Evolutionary conservation across 2,329 filamentous ascomycete genomes (phyloP).

Genomic region (Hypoxylon sp.): DNA sequence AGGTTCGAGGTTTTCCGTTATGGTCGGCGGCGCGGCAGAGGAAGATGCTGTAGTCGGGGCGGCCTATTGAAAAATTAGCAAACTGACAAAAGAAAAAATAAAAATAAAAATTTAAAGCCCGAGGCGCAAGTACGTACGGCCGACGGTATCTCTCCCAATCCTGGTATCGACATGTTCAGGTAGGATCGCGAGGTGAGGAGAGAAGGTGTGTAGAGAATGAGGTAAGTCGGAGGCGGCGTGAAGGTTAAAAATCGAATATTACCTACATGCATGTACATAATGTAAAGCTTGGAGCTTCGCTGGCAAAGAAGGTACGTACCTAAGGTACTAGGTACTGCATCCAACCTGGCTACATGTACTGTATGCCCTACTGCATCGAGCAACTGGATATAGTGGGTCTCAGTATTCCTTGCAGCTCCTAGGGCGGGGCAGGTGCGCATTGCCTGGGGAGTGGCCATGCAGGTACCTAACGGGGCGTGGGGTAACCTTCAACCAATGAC

Average conservation of each 20-base stretch:
- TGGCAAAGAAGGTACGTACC: neutral
- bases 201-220: neutral
- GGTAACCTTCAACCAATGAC: constrained; percentile 28
- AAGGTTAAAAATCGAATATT: constrained; percentile 7
- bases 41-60: constrained; percentile 42
- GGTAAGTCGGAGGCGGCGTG: neutral
- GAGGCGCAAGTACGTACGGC: constrained; percentile 61
- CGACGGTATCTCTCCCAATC: constrained; percentile 75
- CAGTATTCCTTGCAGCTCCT: constrained; percentile 25
- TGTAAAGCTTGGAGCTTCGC: constrained; percentile 13
- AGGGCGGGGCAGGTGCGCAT: constrained; percentile 27
- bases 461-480: constrained; percentile 37
- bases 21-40: constrained; percentile 55
- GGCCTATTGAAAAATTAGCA: constrained; percentile 37
- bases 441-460: constrained; percentile 14
- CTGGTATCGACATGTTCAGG: constrained; percentile 76
- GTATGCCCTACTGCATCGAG: too few species aligned
- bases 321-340: too few species aligned
- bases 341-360: too few species aligned
- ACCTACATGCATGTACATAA: too few species aligned
- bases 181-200: constrained; percentile 1
- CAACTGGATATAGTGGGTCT: constrained; percentile 23
- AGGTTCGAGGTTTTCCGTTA: constrained; percentile 67
- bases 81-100: too few species aligned
- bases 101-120: neutral